Conservation (phyloP, 106 monocot genomes). For the Apostasia ramifera region DNA sequence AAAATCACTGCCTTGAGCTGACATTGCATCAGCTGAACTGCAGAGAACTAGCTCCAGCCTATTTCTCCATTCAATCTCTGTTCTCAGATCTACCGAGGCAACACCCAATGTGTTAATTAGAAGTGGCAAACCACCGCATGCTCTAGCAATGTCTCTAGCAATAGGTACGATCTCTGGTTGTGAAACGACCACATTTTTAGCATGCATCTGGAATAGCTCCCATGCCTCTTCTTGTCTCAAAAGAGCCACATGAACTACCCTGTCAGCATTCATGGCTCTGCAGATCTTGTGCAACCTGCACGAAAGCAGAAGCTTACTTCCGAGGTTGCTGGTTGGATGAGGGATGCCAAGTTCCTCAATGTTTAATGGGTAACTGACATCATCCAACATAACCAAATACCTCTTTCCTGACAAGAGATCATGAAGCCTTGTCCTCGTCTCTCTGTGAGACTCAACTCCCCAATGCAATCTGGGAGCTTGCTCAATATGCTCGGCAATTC, state of each 20-base stretch:
- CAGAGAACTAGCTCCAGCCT: not conserved
- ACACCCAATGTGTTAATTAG: not conserved
- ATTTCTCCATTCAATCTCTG: not conserved
- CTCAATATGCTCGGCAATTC: too few relatives aligned
- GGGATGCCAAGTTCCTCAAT: too few relatives aligned
- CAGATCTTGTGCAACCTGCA: too few relatives aligned
- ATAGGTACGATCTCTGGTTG: not conserved
- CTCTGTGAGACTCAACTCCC: too few relatives aligned
- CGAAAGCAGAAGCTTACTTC: too few relatives aligned
- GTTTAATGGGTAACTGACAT: too few relatives aligned
- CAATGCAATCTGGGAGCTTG: too few relatives aligned
- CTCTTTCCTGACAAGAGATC: too few relatives aligned
- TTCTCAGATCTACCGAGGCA: not conserved
- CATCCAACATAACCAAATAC: too few relatives aligned
- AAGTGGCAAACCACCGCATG: not conserved
- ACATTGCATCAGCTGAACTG: too few relatives aligned
- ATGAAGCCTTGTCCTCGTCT: too few relatives aligned
- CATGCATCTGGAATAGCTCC: not conserved
- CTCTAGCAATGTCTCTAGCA: not conserved
- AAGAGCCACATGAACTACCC: not conserved
- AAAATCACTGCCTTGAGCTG: not conserved
- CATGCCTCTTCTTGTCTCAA: not conserved
- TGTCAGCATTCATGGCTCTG: not conserved
- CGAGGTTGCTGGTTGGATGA: too few relatives aligned
- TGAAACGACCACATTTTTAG: not conserved